Evolutionary conservation across 2,329 filamentous ascomycete species (phyloP).

Genomic region (Monosporascus cannonballus): DNA sequence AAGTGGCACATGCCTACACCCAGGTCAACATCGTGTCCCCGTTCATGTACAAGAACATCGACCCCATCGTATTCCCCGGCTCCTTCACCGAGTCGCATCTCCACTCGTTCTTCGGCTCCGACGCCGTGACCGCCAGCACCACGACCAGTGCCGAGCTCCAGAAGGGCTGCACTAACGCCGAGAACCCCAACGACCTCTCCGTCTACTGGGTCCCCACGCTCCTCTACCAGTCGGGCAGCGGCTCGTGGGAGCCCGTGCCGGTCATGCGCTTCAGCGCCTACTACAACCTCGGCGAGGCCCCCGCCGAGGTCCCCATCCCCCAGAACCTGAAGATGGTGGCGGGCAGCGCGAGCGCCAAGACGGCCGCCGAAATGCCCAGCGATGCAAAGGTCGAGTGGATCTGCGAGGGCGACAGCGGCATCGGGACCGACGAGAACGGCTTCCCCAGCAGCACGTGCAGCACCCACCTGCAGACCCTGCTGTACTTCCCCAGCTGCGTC

Average conservation of each 20-base stretch:
- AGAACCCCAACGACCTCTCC: constrained; percentile 25
- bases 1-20: no score
- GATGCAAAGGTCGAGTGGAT: constrained; percentile 18
- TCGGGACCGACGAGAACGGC: constrained; percentile 57
- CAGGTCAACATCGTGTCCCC: background rate
- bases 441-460: constrained; percentile 64
- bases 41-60: constrained; percentile 22
- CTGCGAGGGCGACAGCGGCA: constrained; percentile 14
- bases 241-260: constrained; percentile 11
- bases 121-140: constrained; percentile 14
- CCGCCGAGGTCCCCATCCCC: constrained; percentile 14
- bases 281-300: constrained; percentile 14
- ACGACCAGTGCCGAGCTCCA: constrained; percentile 23
- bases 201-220: constrained; percentile 18
- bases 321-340: constrained; percentile 27
- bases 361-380: constrained; percentile 25
- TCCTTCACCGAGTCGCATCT: constrained; percentile 14
- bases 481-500: constrained; percentile 35
- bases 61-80: constrained; percentile 19
- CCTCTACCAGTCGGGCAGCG: constrained; percentile 9
- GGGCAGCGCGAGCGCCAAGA: constrained; percentile 33
- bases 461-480: constrained; percentile 56
- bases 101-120: constrained; percentile 20
- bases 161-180: constrained; percentile 19
- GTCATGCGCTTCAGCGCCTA: constrained; percentile 14